These are phyloP conservation scores for Exophiala alcalophila DNA, from an alignment of 2,329 filamentous ascomycete species.

Conservation along the genomic window DNA sequence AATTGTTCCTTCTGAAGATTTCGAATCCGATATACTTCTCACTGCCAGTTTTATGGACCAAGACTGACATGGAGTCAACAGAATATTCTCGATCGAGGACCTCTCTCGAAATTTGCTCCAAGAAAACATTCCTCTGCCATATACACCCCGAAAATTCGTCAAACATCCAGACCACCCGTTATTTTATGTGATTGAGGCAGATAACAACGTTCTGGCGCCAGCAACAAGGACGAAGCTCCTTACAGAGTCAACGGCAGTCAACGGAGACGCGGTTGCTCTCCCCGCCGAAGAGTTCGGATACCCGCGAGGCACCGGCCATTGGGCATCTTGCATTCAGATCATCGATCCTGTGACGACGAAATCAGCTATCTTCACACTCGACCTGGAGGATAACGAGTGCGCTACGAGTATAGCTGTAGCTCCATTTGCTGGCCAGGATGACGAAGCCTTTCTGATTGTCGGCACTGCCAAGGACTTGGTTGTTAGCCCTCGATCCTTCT, in stretches of 20 bases:
- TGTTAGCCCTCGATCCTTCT: constrained; percentile 70
- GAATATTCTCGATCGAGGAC: constrained; percentile 89
- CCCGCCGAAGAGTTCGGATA: constrained; percentile 85
- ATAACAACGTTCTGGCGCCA: constrained; percentile 84
- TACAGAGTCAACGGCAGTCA: constrained; percentile 66
- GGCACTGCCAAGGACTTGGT: constrained; percentile 90
- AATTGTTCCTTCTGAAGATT: constrained; percentile 95
- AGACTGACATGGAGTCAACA: constrained; percentile 32
- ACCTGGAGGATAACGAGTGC: constrained; percentile 85
- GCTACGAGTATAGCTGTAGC: constrained; percentile 83
- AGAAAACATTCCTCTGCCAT: constrained; percentile 78
- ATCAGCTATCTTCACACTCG: constrained; percentile 69
- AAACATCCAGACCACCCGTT: constrained; percentile 83
- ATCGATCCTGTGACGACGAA: constrained; percentile 79
- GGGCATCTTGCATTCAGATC: constrained; percentile 93
- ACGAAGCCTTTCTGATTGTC: constrained; percentile 87
- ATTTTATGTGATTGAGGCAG: constrained; percentile 92
- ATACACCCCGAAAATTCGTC: constrained; percentile 84
- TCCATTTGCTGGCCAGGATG: constrained; percentile 81
- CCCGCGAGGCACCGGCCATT: constrained; percentile 76
- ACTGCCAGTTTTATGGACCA: not conserved
- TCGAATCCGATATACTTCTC: not conserved
- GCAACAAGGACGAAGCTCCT: constrained; percentile 73
- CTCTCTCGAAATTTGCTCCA: constrained; percentile 81
- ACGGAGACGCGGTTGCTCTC: constrained; percentile 68